phyloP scores from a whole-genome alignment of 1,284 basidiomycete genomes.

The Exobasidium cylindrosporum region DNA sequence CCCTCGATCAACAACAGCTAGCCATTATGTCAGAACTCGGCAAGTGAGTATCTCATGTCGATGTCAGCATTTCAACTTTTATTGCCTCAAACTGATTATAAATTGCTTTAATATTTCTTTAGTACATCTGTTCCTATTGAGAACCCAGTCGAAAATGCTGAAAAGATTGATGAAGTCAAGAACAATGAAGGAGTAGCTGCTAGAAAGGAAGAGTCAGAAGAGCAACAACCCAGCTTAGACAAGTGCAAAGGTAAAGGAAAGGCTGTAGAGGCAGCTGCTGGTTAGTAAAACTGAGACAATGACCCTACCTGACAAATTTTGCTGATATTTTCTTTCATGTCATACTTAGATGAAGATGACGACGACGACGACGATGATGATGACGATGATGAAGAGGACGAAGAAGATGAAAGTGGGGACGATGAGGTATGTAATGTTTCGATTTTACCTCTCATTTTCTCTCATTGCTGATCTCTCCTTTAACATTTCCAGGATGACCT shows the following conservation, averaged over 20 bases:
- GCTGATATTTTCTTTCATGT: too few species aligned
- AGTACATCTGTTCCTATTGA: neutral
- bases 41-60: neutral
- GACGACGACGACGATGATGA: conserved; percentile 16
- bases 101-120: too few species aligned
- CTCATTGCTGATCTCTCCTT: neutral
- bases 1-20: too few species aligned
- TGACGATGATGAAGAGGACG: conserved; percentile 8
- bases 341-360: conserved; percentile 13
- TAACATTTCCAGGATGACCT: conserved; percentile 10
- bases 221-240: neutral
- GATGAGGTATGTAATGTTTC: conserved; percentile 14
- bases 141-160: neutral
- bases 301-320: too few species aligned
- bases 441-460: conserved; percentile 21
- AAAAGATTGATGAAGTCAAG: neutral
- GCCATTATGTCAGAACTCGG: neutral
- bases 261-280: neutral
- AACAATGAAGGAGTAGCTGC: neutral
- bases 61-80: too few species aligned
- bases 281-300: neutral
- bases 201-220: neutral
- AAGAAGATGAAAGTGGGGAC: conserved; percentile 14
- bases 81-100: too few species aligned
- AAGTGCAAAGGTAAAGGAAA: conserved; percentile 10